phyloP scores from a whole-genome alignment of 441 rosid genomes.

The Populus hybrid region DNA sequence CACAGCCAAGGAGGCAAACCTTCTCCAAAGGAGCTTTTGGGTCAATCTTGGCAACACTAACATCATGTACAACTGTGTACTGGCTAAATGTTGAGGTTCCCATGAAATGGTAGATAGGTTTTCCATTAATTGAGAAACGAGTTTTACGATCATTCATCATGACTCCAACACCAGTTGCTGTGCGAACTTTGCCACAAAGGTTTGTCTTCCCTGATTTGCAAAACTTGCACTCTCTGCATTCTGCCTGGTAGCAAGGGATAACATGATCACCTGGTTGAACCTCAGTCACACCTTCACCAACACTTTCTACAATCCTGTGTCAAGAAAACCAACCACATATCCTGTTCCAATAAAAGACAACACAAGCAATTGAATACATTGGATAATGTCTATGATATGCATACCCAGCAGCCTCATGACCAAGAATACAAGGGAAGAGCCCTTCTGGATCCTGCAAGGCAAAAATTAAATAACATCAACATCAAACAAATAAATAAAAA shows the following conservation, averaged over 20 bases:
- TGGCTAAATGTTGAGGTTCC: slow-evolving; percentile 88
- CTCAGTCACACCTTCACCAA: slow-evolving; percentile 94
- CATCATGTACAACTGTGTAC: slow-evolving; percentile 72
- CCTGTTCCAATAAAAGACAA: not conserved
- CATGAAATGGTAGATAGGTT: slow-evolving; percentile 91
- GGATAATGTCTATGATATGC: slow-evolving; percentile 3
- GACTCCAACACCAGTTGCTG: slow-evolving; percentile 90
- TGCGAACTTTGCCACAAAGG: slow-evolving; percentile 87
- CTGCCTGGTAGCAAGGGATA: slow-evolving; percentile 96
- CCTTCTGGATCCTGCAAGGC: slow-evolving; percentile 88
- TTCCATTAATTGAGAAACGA: slow-evolving; percentile 82
- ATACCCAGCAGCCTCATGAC: slow-evolving; percentile 99
- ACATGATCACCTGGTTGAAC: slow-evolving; percentile 96
- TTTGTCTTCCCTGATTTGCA: slow-evolving; percentile 97
- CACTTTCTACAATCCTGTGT: slow-evolving; percentile 87
- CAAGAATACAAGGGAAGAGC: slow-evolving; percentile 92
- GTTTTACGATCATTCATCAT: slow-evolving; percentile 88
- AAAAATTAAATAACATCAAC: slow-evolving; percentile 11
- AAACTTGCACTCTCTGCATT: slow-evolving; percentile 93
- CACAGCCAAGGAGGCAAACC: slow-evolving; percentile 98
- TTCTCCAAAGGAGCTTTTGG: slow-evolving; percentile 89
- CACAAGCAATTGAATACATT: not conserved
- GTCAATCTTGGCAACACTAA: slow-evolving; percentile 93
- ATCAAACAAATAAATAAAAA: not conserved
- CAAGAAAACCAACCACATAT: slow-evolving; percentile 14